Conservation (phyloP, 768 basidiomycete genomes). For the Hypsizygus marmoreus region DNA sequence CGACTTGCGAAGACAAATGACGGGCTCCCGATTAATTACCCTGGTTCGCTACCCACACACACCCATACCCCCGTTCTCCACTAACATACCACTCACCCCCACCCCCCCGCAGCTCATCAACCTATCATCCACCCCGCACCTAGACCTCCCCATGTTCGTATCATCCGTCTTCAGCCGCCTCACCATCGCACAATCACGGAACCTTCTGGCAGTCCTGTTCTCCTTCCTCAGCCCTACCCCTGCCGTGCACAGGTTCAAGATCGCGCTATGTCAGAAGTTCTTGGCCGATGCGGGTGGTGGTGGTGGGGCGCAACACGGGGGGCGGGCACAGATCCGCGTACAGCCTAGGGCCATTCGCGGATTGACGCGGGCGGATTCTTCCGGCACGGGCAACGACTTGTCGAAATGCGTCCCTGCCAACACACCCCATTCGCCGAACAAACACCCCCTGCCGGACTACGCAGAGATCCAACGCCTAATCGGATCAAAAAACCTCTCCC, state of each 20-base stretch:
- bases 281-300: slow-evolving; percentile 11
- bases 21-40: slow-evolving; percentile 36
- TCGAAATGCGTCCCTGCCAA: neutral
- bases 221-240: slow-evolving; percentile 36
- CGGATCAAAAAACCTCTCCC: slow-evolving; percentile 9
- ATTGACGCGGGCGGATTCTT: slow-evolving; percentile 7
- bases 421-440: slow-evolving; percentile 12
- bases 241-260: slow-evolving; percentile 40
- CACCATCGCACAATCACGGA: slow-evolving; percentile 24
- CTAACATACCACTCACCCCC: slow-evolving; percentile 5
- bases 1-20: slow-evolving; percentile 26
- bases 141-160: slow-evolving; percentile 41
- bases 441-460: slow-evolving; percentile 16
- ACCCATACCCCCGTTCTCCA: neutral
- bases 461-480: slow-evolving; percentile 20
- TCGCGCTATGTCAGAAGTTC: slow-evolving; percentile 41
- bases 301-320: neutral
- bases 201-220: slow-evolving; percentile 36
- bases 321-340: slow-evolving; percentile 21
- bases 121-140: slow-evolving; percentile 31
- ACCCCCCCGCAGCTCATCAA: slow-evolving; percentile 38
- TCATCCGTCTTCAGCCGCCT: slow-evolving; percentile 37
- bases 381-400: slow-evolving; percentile 5
- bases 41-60: slow-evolving; percentile 27
- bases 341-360: slow-evolving; percentile 24